Evolutionary conservation across 192 early-diverging fungal species (phyloP).

Genomic region (Coemansia sp.): DNA sequence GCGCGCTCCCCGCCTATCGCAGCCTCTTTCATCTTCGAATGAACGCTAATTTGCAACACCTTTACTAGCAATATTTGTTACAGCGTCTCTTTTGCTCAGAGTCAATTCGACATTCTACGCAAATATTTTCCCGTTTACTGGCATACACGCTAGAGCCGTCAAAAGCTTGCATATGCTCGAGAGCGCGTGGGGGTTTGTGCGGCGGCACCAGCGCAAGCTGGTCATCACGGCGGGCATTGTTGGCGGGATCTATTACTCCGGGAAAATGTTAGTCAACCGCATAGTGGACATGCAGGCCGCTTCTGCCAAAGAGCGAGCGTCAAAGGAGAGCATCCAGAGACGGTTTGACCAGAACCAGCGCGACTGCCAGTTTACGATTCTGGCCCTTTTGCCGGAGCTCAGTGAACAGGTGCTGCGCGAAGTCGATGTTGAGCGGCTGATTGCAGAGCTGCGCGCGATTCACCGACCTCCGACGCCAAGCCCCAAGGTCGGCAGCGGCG

Average conservation of each 20-base stretch:
- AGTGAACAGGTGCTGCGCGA: conserved; percentile 71
- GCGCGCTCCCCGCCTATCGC: no score
- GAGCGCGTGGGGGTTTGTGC: conserved; percentile 57
- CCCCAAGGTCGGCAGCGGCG: background rate
- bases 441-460: conserved; percentile 47
- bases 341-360: conserved; percentile 93
- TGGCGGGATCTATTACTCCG: conserved; percentile 69
- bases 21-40: no score
- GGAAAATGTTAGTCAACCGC: conserved; percentile 68
- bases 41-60: no score
- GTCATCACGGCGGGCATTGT: conserved; percentile 62
- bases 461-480: conserved; percentile 6
- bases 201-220: conserved; percentile 62
- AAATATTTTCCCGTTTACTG: background rate
- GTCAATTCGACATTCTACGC: no score
- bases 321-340: conserved; percentile 65
- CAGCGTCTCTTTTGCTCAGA: no score
- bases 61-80: no score
- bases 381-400: conserved; percentile 75
- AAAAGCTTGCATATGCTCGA: conserved; percentile 44
- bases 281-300: conserved; percentile 69
- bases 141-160: background rate
- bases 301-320: conserved; percentile 58
- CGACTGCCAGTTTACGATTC: conserved; percentile 85
- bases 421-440: conserved; percentile 71